Conservation (phyloP, 2,329 filamentous ascomycete genomes). For the Biscogniauxia mediterranea region DNA sequence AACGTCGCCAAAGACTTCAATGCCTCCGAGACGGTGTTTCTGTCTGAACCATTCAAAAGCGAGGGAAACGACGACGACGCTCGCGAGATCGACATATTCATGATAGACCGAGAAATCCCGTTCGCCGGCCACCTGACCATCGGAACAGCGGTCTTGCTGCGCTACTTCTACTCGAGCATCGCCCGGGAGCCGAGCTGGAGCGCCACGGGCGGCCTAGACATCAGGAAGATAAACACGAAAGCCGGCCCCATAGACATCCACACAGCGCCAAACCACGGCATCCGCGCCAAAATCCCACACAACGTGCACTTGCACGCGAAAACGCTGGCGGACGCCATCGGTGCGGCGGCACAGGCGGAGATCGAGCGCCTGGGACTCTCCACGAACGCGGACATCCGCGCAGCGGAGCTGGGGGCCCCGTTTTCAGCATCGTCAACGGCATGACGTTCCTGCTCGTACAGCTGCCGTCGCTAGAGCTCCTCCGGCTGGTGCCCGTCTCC, state of each 20-base stretch:
- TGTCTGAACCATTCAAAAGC: conserved; percentile 45
- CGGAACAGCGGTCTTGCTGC: conserved; percentile 52
- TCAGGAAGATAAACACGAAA: conserved; percentile 51
- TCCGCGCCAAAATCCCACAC: conserved; percentile 65
- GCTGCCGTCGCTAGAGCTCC: conserved; percentile 57
- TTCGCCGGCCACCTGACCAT: conserved; percentile 65
- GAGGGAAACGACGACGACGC: conserved; percentile 23
- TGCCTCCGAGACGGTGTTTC: conserved; percentile 62
- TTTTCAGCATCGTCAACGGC: conserved; percentile 67
- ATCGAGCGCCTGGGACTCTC: conserved; percentile 18
- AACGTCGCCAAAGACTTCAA: conserved; percentile 62
- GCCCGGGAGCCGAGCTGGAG: neutral
- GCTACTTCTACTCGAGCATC: conserved; percentile 29
- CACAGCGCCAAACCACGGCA: conserved; percentile 23
- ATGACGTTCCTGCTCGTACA: conserved; percentile 70
- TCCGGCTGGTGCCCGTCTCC: too few relatives aligned
- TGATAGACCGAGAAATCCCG: conserved; percentile 51
- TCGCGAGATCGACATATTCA: conserved; percentile 59
- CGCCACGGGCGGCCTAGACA: conserved; percentile 15
- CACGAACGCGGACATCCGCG: conserved; percentile 22
- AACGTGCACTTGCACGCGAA: conserved; percentile 59
- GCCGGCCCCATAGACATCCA: conserved; percentile 50
- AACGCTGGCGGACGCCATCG: conserved; percentile 36
- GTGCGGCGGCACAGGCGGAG: conserved; percentile 7
- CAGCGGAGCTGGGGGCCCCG: conserved; percentile 38